phyloP scores from a whole-genome alignment of 2,329 filamentous ascomycete species.

The Coniochaeta sp. region DNA sequence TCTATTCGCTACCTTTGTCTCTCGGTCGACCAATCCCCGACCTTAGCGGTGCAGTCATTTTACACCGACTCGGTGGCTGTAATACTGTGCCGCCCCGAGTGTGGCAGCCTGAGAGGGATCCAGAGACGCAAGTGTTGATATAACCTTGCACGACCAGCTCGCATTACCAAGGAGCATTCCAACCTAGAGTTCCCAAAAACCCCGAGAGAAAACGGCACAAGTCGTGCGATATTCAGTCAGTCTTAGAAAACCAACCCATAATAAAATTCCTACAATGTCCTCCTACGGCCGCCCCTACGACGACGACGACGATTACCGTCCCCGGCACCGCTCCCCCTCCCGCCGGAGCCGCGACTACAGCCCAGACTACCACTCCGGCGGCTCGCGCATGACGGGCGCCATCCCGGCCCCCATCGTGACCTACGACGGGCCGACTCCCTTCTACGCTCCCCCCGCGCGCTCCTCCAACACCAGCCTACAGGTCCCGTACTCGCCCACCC shows the following conservation, averaged over 20 bases:
- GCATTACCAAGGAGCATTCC: background rate
- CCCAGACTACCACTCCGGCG: constrained; percentile 23
- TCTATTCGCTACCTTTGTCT: background rate
- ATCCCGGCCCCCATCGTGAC: constrained; percentile 10
- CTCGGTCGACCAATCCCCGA: background rate
- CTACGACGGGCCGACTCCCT: constrained; percentile 19
- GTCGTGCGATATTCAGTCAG: background rate
- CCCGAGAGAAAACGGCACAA: background rate
- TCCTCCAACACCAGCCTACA: constrained; percentile 1
- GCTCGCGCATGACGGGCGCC: constrained; percentile 9
- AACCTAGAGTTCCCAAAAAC: background rate
- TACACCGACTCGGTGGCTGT: background rate
- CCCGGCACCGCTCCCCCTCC: constrained; percentile 1
- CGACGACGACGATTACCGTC: constrained; percentile 6
- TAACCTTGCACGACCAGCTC: background rate
- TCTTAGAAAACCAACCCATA: background rate
- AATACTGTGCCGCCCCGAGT: background rate
- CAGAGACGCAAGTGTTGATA: background rate
- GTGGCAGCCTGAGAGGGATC: background rate
- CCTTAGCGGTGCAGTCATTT: background rate
- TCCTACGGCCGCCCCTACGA: constrained; percentile 4
- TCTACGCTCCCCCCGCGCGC: constrained; percentile 13
- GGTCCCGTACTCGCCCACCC: constrained; percentile 6
- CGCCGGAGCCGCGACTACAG: constrained; percentile 13
- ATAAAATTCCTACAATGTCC: background rate